Percentiles rank a stretch among this genome's conserved stretches.
Conservation (phyloP, 352 stramenopile genomes). For the Phytophthora pluvialis region DNA sequence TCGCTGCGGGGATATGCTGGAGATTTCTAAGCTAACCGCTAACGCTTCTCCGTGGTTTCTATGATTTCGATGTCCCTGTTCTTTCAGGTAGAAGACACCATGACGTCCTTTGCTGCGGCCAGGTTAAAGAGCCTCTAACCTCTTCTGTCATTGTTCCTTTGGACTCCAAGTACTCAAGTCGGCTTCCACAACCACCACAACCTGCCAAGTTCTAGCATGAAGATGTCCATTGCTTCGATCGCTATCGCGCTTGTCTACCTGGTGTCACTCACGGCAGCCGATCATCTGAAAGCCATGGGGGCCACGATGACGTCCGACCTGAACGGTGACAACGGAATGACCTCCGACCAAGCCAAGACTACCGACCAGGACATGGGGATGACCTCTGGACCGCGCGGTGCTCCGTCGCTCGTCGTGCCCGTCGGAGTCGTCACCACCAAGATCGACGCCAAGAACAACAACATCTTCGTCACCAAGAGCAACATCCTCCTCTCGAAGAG, state of each 20-base stretch:
- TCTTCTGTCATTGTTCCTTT: constrained; percentile 8
- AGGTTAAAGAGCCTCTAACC: too few species aligned
- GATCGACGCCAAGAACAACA: constrained; percentile 1
- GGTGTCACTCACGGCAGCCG: background rate
- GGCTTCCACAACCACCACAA: background rate
- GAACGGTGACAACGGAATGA: background rate
- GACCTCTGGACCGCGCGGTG: background rate
- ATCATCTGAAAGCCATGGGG: background rate
- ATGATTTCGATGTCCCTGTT: background rate
- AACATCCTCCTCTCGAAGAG: background rate
- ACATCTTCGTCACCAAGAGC: constrained; percentile 7
- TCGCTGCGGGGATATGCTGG: background rate
- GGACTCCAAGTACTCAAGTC: constrained; percentile 3
- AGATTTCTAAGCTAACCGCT: constrained; percentile 11
- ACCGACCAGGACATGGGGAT: too few species aligned
- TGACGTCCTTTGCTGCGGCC: too few species aligned
- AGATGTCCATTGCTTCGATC: constrained; percentile 1
- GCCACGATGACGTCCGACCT: background rate
- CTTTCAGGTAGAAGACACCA: background rate
- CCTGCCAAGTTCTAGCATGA: background rate
- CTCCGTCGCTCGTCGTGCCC: background rate
- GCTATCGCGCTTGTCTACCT: background rate
- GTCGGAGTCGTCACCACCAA: constrained; percentile 2
- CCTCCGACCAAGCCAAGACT: background rate
- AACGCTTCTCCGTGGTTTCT: constrained; percentile 2